Conservation (phyloP, 805 yeast genomes). For the Cyberlindnera sargentensis region DNA sequence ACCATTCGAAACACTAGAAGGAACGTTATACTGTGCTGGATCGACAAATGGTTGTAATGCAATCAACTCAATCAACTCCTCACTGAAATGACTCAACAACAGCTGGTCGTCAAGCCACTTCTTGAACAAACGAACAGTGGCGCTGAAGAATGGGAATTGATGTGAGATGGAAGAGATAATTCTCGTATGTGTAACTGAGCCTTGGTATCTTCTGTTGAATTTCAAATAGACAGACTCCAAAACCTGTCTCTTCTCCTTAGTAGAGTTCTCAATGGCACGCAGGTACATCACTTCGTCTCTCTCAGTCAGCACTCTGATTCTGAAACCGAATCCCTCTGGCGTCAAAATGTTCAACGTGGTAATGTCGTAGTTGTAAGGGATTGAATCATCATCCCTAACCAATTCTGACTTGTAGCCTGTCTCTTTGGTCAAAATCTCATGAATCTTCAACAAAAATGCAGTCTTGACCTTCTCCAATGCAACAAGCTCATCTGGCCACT, state of each 20-base stretch:
- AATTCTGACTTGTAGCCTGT: constrained; percentile 52
- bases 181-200: constrained; percentile 74
- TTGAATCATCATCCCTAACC: constrained; percentile 52
- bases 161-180: constrained; percentile 64
- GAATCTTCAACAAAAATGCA: constrained; percentile 75
- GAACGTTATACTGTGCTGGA: constrained; percentile 76
- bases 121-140: constrained; percentile 80
- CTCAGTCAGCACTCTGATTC: constrained; percentile 69
- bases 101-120: constrained; percentile 85
- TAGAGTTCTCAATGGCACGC: constrained; percentile 62
- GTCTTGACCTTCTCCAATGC: constrained; percentile 87
- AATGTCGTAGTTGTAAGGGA: constrained; percentile 59
- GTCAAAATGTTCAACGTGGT: constrained; percentile 59
- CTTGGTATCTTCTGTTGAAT: constrained; percentile 58
- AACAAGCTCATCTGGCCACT: constrained; percentile 90
- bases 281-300: constrained; percentile 72
- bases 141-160: constrained; percentile 64
- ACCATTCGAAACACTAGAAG: constrained; percentile 75
- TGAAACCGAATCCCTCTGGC: constrained; percentile 88
- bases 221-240: constrained; percentile 56
- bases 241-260: constrained; percentile 49
- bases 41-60: constrained; percentile 83
- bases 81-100: constrained; percentile 61
- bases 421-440: constrained; percentile 38
- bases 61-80: constrained; percentile 75